Evolutionary conservation across 192 early-diverging fungal species (phyloP).

Genomic region (Backusella psychrophila): DNA sequence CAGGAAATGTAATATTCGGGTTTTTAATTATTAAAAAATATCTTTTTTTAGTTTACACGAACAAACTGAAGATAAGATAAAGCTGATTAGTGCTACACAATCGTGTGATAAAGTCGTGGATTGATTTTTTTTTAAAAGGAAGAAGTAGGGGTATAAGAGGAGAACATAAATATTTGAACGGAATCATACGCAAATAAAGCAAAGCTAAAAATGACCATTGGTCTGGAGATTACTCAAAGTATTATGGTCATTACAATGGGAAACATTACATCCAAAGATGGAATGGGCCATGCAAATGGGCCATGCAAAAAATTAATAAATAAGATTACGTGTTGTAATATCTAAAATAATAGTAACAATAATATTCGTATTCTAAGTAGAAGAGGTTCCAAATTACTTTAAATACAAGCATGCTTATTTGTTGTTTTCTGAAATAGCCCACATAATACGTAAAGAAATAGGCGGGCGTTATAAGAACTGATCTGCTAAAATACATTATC

Average conservation of each 20-base stretch:
- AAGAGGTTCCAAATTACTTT: neutral
- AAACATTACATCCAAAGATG: neutral
- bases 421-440: neutral
- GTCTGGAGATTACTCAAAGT: neutral
- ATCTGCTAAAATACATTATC: neutral
- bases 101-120: neutral
- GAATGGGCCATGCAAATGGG: slow-evolving; percentile 1
- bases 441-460: neutral
- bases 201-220: neutral
- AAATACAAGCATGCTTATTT: neutral
- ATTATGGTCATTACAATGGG: neutral
- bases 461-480: neutral
- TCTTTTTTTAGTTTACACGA: neutral
- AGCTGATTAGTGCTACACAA: neutral
- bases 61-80: slow-evolving; percentile 1
- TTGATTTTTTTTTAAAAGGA: neutral
- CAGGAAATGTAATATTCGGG: neutral
- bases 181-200: neutral
- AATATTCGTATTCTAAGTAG: neutral
- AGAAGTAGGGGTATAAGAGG: neutral
- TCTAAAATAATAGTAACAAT: neutral
- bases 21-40: neutral
- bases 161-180: neutral
- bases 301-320: slow-evolving; percentile 9
- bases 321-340: slow-evolving; percentile 9